These are phyloP conservation scores for Syzygium syzygioides DNA, from an alignment of 441 rosid species.

Conservation along the genomic window DNA sequence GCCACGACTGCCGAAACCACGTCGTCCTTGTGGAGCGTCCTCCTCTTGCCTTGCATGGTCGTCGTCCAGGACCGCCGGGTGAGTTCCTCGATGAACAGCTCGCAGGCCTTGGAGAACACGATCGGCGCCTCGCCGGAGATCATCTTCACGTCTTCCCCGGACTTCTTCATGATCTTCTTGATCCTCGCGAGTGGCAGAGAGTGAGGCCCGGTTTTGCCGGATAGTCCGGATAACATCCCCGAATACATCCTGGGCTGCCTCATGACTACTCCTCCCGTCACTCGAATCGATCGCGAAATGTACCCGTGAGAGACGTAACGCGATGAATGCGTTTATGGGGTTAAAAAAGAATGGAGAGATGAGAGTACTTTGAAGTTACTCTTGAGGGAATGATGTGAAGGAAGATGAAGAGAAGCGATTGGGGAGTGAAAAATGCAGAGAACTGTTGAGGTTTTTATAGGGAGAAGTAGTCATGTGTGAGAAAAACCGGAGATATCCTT, in stretches of 20 bases:
- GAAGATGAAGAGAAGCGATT: background rate
- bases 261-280: slow-evolving; percentile 13
- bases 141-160: slow-evolving; percentile 55
- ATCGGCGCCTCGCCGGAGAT: slow-evolving; percentile 59
- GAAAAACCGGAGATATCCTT: background rate
- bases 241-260: slow-evolving; percentile 57
- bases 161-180: slow-evolving; percentile 72
- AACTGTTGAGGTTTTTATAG: background rate
- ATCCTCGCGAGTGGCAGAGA: slow-evolving; percentile 59
- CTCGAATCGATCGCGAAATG: background rate
- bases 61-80: slow-evolving; percentile 53
- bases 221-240: slow-evolving; percentile 25
- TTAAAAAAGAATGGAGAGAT: background rate
- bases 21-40: slow-evolving; percentile 56
- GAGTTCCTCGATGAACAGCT: slow-evolving; percentile 52
- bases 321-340: background rate
- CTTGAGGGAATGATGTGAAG: background rate
- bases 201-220: slow-evolving; percentile 36
- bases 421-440: background rate
- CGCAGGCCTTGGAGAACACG: slow-evolving; percentile 60
- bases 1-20: slow-evolving; percentile 45
- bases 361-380: background rate
- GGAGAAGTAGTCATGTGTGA: background rate
- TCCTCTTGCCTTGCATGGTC: slow-evolving; percentile 45
- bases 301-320: background rate